A percentile compares a stretch with the other conserved stretches of the same genome.
Evolutionary conservation across 305 asterid species (phyloP).

Genomic region (Fraxinus paxiana): DNA sequence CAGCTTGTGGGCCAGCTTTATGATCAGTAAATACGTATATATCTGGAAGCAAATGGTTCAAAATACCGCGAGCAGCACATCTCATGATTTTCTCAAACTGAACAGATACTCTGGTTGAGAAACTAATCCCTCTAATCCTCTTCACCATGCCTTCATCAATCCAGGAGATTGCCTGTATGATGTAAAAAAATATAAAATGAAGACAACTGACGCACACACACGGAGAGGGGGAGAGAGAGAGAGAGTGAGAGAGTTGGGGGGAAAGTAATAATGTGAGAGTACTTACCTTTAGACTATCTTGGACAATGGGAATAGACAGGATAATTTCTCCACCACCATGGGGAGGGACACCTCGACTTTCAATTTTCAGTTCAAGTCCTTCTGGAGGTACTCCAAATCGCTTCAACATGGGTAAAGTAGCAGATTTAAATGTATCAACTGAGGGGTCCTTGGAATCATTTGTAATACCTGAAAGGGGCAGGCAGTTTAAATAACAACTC

Average conservation of each 20-base stretch:
- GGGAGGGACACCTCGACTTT: conserved; percentile 83
- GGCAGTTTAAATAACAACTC: background rate
- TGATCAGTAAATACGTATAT: conserved; percentile 86
- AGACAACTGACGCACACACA: background rate
- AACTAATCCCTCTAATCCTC: conserved; percentile 78
- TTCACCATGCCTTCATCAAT: conserved; percentile 91
- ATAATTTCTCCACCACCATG: conserved; percentile 82
- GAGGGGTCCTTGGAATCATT: conserved; percentile 86
- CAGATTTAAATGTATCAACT: conserved; percentile 71
- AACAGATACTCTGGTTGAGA: conserved; percentile 75
- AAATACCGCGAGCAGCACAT: conserved; percentile 85
- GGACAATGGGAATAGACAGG: conserved; percentile 65
- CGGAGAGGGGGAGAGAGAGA: background rate
- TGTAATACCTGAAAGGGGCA: conserved; percentile 57
- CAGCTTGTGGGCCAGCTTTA: conserved; percentile 70
- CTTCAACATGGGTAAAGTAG: conserved; percentile 65
- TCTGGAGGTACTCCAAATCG: conserved; percentile 78
- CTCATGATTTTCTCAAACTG: conserved; percentile 77
- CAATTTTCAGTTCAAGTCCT: conserved; percentile 65
- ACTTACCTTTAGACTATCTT: conserved; percentile 57
- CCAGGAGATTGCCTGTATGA: conserved; percentile 69
- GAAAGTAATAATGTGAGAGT: background rate
- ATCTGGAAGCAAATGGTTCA: conserved; percentile 71
- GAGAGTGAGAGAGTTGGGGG: background rate
- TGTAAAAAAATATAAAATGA: conserved; percentile 4